Base-by-base conservation (phyloP, 2,329 filamentous ascomycete genomes). In the Annulohypoxylon truncatum region DNA sequence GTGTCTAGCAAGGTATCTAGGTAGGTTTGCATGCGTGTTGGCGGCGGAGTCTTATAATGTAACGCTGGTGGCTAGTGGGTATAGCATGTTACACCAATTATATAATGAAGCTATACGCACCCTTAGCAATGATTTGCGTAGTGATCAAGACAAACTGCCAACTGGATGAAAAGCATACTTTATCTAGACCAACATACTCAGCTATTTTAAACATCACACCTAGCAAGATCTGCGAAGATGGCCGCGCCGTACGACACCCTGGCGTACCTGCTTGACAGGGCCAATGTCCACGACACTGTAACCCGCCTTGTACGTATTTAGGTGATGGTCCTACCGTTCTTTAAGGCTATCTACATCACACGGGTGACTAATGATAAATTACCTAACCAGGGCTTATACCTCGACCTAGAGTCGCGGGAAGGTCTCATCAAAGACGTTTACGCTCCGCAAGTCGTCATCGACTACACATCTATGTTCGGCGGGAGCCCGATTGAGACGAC, bases 281-380 rank as follows among this genome's bases (percentile, higher is more conserved):
- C 75, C 26, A 77, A 78, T 60, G 73, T 78, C 47, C 71, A 77
- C 6, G 75, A 77, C 46, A 75, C 73, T 0, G 61, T 77, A 3
- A 61, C 48, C 31, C 73, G 72, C 26, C 62, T 77, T 26, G 76
- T 77, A 65, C 52, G 61, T 60, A 7, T 8, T 12, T 10, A 20
- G n/a, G 13, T 15, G 4, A 12, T n/a, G 8, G 26, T 18, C 35
- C 18, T 8, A 2, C 9, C 8, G 10, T n/a, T 18, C 2, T 38
- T 7, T 12, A 12, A n/a, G 2, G 18, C 6, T n/a, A 31, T 15
- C 10, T 35, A 4, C 6, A n/a, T n/a, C 33, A 26, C 22, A 15
- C 40, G 3, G 31, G 47, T 38, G 2, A 26, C 52, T 64, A 54
- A 63, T 22, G 38, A 4, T 15, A 13, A 1, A 31, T 9, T 33